Conservation (phyloP, 768 basidiomycete genomes). For the Tricholomella constricta region DNA sequence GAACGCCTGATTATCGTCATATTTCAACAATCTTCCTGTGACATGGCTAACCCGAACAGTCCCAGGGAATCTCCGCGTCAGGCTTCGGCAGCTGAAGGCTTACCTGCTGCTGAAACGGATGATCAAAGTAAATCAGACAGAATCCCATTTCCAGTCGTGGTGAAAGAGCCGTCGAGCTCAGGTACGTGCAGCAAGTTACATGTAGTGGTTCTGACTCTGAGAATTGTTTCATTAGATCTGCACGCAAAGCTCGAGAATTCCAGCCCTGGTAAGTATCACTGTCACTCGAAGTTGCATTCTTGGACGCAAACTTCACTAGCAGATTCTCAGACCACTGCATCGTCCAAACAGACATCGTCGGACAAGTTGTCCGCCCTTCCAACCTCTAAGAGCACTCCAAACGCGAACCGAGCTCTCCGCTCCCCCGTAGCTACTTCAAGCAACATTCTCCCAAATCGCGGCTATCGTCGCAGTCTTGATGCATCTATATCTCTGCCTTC, state of each 20-base stretch:
- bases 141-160: slow-evolving; percentile 8
- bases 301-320: no score
- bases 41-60: slow-evolving; percentile 2
- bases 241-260: no score
- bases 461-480: slow-evolving; percentile 44
- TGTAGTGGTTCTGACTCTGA: background rate
- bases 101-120: background rate
- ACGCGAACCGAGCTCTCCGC: slow-evolving; percentile 33
- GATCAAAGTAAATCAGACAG: background rate
- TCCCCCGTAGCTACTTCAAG: slow-evolving; percentile 33
- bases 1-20: background rate
- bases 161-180: background rate
- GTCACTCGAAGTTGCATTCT: no score
- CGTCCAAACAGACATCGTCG: slow-evolving; percentile 50
- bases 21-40: no score
- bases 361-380: slow-evolving; percentile 48
- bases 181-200: background rate
- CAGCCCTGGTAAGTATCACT: background rate
- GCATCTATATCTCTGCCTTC: slow-evolving; percentile 45
- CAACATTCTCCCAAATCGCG: slow-evolving; percentile 25
- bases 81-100: background rate
- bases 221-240: no score
- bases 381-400: slow-evolving; percentile 30
- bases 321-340: slow-evolving; percentile 37
- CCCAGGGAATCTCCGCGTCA: background rate